phyloP scores from a whole-genome alignment of 805 yeast species.

The Nakazawaea peltata region DNA sequence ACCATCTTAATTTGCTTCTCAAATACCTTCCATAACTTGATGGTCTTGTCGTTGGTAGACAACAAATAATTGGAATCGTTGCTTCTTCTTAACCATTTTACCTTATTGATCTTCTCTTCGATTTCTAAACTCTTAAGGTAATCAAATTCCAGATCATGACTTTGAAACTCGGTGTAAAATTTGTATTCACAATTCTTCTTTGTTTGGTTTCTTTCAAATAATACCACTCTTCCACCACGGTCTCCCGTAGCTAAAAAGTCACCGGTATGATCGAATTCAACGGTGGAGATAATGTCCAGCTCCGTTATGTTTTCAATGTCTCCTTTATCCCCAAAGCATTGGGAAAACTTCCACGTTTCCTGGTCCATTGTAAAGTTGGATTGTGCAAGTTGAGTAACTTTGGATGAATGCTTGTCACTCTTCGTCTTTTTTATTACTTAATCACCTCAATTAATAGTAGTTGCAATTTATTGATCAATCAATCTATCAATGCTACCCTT shows the following conservation, averaged over 20 bases:
- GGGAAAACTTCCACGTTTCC: conserved; percentile 80
- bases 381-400: too few relatives aligned
- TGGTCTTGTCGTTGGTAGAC: conserved; percentile 96
- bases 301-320: conserved; percentile 93
- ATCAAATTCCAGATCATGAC: conserved; percentile 98
- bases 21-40: conserved; percentile 92
- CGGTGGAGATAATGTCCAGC: conserved; percentile 95
- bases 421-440: too few relatives aligned
- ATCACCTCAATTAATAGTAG: too few relatives aligned
- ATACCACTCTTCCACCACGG: conserved; percentile 94
- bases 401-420: too few relatives aligned
- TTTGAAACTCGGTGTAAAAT: conserved; percentile 94
- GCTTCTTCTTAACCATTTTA: conserved; percentile 88
- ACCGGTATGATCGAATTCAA: conserved; percentile 92
- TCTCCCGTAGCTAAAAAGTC: conserved; percentile 97
- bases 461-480: too few relatives aligned
- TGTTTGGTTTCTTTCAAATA: conserved; percentile 80
- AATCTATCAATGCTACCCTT: too few relatives aligned
- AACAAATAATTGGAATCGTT: conserved; percentile 87
- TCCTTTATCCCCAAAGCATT: conserved; percentile 98
- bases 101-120: conserved; percentile 96
- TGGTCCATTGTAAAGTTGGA: too few relatives aligned
- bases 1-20: conserved; percentile 90
- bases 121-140: conserved; percentile 92
- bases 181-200: conserved; percentile 86